These are phyloP conservation scores for Alternaria sp. DNA, from an alignment of 2,329 filamentous ascomycete genomes.

Conservation along the genomic window DNA sequence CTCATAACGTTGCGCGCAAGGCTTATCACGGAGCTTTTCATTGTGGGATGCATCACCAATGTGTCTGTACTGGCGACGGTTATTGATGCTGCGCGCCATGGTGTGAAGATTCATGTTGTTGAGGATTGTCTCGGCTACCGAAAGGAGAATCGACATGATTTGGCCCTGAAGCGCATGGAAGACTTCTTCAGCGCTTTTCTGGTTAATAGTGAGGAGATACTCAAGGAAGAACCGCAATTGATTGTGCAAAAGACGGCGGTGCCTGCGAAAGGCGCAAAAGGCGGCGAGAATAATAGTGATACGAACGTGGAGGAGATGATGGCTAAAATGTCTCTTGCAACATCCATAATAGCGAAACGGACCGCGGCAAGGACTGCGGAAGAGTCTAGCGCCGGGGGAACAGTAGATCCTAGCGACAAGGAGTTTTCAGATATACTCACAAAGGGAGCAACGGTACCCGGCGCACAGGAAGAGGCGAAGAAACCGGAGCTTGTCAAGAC, in stretches of 20 bases:
- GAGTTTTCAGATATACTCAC: slow-evolving; percentile 41
- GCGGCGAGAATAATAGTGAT: slow-evolving; percentile 20
- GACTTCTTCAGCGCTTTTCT: slow-evolving; percentile 78
- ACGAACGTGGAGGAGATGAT: slow-evolving; percentile 37
- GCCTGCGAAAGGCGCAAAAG: slow-evolving; percentile 16
- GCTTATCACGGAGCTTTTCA: slow-evolving; percentile 87
- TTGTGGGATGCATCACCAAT: slow-evolving; percentile 88
- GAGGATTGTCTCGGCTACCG: slow-evolving; percentile 90
- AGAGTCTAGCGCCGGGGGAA: background rate
- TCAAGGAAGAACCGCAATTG: slow-evolving; percentile 48
- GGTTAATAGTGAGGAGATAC: slow-evolving; percentile 67
- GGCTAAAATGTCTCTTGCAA: slow-evolving; percentile 34
- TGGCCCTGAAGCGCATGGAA: slow-evolving; percentile 75
- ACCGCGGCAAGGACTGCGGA: slow-evolving; percentile 25
- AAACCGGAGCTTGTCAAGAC: slow-evolving; percentile 44
- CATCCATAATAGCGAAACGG: slow-evolving; percentile 12
- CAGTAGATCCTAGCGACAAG: slow-evolving; percentile 34
- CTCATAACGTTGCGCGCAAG: slow-evolving; percentile 82
- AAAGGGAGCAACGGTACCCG: slow-evolving; percentile 33
- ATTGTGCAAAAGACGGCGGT: slow-evolving; percentile 15
- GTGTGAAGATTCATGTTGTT: slow-evolving; percentile 84
- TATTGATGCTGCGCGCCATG: slow-evolving; percentile 87
- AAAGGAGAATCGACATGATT: slow-evolving; percentile 71
- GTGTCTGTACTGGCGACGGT: slow-evolving; percentile 91
- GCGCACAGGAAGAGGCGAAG: slow-evolving; percentile 17